phyloP scores from a whole-genome alignment of 495 filamentous ascomycete species.

The Astrothelium macrocarpum region DNA sequence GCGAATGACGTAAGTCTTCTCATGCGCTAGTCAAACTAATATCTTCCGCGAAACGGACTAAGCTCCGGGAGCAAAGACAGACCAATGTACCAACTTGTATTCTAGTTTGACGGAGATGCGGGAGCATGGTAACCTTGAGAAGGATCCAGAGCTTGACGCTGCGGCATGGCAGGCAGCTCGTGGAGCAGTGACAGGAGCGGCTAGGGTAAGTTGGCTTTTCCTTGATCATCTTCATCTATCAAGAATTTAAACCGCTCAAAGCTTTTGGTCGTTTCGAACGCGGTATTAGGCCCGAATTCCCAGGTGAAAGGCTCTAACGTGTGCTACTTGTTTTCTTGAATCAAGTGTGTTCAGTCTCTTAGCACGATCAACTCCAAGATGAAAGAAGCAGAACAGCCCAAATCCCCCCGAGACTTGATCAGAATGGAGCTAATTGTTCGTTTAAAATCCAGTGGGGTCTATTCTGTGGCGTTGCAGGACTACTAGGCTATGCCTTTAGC shows the following conservation, averaged over 20 bases:
- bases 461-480: slow-evolving; percentile 46
- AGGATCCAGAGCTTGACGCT: slow-evolving; percentile 47
- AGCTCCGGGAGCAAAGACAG: too few relatives aligned
- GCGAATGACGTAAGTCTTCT: neutral
- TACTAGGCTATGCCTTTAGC: slow-evolving; percentile 46
- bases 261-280: too few relatives aligned
- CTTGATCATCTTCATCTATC: slow-evolving; percentile 1
- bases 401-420: neutral
- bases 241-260: too few relatives aligned
- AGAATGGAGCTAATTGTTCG: neutral
- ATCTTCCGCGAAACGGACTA: neutral
- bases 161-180: slow-evolving; percentile 54
- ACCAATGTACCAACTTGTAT: neutral
- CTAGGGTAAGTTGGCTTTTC: slow-evolving; percentile 37
- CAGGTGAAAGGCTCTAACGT: too few relatives aligned
- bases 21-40: neutral
- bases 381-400: too few relatives aligned
- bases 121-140: slow-evolving; percentile 29
- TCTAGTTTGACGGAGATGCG: neutral
- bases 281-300: too few relatives aligned
- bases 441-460: slow-evolving; percentile 46
- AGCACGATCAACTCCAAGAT: too few relatives aligned
- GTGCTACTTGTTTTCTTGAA: too few relatives aligned
- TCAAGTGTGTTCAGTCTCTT: too few relatives aligned
- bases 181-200: slow-evolving; percentile 50